Conservation (phyloP, 202 grass and related monocot species). For the Dendrocalamus latiflorus region DNA sequence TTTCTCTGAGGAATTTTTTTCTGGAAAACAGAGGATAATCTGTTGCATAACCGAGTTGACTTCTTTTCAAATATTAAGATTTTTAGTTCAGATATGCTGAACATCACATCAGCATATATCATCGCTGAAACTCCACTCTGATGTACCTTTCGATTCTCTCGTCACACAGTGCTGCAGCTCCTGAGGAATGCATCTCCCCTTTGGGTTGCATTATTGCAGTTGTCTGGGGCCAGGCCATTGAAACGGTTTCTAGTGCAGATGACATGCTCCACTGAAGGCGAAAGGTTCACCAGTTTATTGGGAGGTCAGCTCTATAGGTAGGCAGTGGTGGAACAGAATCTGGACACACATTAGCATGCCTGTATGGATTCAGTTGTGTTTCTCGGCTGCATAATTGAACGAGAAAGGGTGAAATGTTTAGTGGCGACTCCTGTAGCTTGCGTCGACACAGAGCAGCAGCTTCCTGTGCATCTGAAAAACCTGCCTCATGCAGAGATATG, state of each 20-base stretch:
- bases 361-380: not conserved
- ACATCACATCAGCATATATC: slow-evolving; percentile 14
- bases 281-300: slow-evolving; percentile 2
- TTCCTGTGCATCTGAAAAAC: slow-evolving; percentile 1
- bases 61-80: not conserved
- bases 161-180: not conserved
- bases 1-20: not conserved
- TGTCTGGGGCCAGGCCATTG: not conserved
- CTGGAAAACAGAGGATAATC: not conserved
- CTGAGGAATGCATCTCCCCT: not conserved
- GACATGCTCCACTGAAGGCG: not conserved
- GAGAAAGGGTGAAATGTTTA: not conserved
- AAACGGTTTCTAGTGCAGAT: not conserved
- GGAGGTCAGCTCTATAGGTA: slow-evolving; percentile 28
- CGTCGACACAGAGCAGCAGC: not conserved
- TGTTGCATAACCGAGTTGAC: not conserved
- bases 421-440: slow-evolving; percentile 23
- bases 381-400: slow-evolving; percentile 48
- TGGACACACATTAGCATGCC: slow-evolving; percentile 3
- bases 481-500: slow-evolving; percentile 5
- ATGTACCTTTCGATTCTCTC: not conserved
- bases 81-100: not conserved
- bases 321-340: not conserved
- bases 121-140: not conserved
- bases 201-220: slow-evolving; percentile 23